These are phyloP conservation scores for Emericellopsis terricola DNA, from an alignment of 495 filamentous ascomycete species.

Conservation along the genomic window DNA sequence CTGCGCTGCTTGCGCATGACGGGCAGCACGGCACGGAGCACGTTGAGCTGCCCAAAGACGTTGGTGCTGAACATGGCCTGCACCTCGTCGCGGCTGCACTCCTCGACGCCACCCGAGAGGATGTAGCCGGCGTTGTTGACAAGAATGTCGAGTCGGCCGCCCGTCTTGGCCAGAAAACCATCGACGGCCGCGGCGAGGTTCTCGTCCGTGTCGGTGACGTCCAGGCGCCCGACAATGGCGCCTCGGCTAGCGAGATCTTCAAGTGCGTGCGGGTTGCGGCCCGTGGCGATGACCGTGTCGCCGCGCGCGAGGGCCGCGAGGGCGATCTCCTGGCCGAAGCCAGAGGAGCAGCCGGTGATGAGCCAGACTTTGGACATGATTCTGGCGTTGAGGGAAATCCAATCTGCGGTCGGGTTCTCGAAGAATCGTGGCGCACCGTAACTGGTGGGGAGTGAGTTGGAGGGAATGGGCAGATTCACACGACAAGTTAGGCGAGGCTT, in stretches of 20 bases:
- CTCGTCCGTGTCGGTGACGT: too few relatives aligned
- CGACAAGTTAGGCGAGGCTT: too few relatives aligned
- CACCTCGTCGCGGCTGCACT: conserved; percentile 3
- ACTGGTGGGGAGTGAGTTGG: too few relatives aligned
- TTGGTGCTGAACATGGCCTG: conserved; percentile 6
- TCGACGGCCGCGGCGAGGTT: conserved; percentile 4
- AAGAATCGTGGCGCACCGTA: too few relatives aligned
- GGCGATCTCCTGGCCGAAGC: conserved; percentile 15
- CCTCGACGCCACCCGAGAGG: background rate
- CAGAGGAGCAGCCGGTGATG: conserved; percentile 13
- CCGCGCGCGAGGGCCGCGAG: conserved; percentile 21
- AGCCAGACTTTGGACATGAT: conserved; percentile 6
- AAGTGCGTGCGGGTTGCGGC: conserved; percentile 10
- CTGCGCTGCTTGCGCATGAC: conserved; percentile 4
- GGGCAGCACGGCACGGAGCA: conserved; percentile 6
- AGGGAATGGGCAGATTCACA: too few relatives aligned
- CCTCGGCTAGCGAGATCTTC: conserved; percentile 4
- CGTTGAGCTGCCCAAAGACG: conserved; percentile 4
- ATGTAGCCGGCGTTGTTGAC: conserved; percentile 9
- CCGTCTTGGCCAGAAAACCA: too few relatives aligned
- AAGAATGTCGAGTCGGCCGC: conserved; percentile 9
- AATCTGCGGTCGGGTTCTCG: too few relatives aligned
- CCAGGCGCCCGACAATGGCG: conserved; percentile 17
- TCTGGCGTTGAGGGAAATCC: background rate
- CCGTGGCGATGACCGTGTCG: conserved; percentile 27